A percentile compares a stretch with the other conserved stretches of the same genome.
Conservation (phyloP, 1,284 basidiomycete genomes). For the Ganoderma sinense region DNA sequence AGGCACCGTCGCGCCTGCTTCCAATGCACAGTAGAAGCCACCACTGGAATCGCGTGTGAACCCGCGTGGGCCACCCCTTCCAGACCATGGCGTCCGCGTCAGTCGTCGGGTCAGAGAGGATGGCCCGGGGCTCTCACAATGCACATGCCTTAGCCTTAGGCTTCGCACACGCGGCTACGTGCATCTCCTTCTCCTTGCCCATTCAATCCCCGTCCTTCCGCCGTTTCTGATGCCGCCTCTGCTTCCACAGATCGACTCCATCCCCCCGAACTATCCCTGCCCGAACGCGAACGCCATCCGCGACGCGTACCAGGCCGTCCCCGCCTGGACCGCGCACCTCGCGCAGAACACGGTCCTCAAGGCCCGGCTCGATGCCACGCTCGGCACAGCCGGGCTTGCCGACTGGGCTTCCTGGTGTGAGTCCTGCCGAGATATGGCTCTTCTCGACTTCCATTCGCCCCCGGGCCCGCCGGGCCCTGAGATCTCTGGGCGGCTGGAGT, state of each 20-base stretch:
- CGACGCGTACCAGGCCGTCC: constrained; percentile 51
- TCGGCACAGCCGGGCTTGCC: constrained; percentile 52
- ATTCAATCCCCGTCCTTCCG: not conserved
- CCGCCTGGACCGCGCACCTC: constrained; percentile 60
- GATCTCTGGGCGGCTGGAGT: not conserved
- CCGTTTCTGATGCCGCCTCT: constrained; percentile 1
- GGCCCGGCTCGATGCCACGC: constrained; percentile 47
- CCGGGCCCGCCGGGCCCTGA: constrained; percentile 2
- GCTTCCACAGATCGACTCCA: constrained; percentile 53
- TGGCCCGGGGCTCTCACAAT: not conserved
- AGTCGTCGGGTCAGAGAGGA: not conserved
- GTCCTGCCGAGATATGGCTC: constrained; percentile 15
- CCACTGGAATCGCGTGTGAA: not conserved
- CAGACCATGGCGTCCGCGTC: not conserved
- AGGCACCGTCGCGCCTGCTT: not conserved
- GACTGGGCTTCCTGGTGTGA: constrained; percentile 56
- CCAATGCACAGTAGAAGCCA: not conserved
- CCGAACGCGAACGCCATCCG: constrained; percentile 53
- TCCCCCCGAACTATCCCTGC: constrained; percentile 58
- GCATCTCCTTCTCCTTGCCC: not conserved
- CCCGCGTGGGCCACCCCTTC: not conserved
- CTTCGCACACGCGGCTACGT: not conserved
- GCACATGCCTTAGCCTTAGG: no score
- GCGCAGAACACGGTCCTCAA: constrained; percentile 49
- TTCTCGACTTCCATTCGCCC: constrained; percentile 1